Conservation (phyloP, 129 eudicot genomes). For the Kitagawia praeruptora region DNA sequence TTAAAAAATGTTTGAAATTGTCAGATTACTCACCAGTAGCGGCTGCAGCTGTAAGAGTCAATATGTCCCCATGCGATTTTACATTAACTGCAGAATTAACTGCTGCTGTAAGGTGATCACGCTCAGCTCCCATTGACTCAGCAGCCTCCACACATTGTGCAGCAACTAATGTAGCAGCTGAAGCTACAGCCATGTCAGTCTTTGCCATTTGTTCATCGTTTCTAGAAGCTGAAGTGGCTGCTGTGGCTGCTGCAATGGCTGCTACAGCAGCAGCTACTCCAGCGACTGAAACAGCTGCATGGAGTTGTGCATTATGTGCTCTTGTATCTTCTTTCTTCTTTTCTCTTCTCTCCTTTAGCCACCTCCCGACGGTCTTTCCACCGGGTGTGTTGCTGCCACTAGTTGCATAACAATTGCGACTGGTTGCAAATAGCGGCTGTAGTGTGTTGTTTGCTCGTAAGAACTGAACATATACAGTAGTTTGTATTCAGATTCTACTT, state of each 20-base stretch:
- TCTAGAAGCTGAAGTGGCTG: slow-evolving; percentile 61
- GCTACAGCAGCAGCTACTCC: slow-evolving; percentile 96
- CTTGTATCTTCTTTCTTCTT: slow-evolving; percentile 90
- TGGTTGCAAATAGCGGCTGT: slow-evolving; percentile 66
- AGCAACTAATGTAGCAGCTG: slow-evolving; percentile 91
- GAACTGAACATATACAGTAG: slow-evolving; percentile 35
- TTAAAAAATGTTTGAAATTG: background rate
- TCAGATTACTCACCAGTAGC: slow-evolving; percentile 55
- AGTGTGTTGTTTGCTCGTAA: slow-evolving; percentile 77
- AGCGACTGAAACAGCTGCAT: slow-evolving; percentile 87
- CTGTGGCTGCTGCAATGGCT: slow-evolving; percentile 88
- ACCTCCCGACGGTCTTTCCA: slow-evolving; percentile 88
- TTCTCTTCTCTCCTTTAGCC: slow-evolving; percentile 87
- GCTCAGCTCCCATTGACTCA: slow-evolving; percentile 89
- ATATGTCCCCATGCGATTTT: slow-evolving; percentile 80
- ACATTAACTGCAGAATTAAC: slow-evolving; percentile 93
- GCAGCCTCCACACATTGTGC: slow-evolving; percentile 99
- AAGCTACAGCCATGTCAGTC: slow-evolving; percentile 94
- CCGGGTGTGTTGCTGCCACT: slow-evolving; percentile 66
- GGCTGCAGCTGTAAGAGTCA: slow-evolving; percentile 96
- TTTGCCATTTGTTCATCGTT: slow-evolving; percentile 84
- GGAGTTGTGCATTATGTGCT: slow-evolving; percentile 91
- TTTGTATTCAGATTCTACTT: background rate
- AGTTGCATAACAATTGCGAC: slow-evolving; percentile 38
- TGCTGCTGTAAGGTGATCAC: slow-evolving; percentile 77